phyloP scores from a whole-genome alignment of 495 filamentous ascomycete genomes.

The Aspergillus ellipticus region DNA sequence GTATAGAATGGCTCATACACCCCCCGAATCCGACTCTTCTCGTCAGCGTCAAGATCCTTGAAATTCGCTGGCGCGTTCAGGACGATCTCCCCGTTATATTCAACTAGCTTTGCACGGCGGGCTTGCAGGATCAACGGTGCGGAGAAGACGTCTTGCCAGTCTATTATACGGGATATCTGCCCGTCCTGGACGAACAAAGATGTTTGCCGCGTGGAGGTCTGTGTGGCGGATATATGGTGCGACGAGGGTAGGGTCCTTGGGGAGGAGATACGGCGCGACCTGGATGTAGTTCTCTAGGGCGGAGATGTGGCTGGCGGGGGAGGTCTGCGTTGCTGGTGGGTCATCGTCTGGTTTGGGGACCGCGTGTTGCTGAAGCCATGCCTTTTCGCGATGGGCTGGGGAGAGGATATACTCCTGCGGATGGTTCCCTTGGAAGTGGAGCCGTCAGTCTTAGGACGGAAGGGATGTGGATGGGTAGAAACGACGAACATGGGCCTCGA shows the following conservation, averaged over 20 bases:
- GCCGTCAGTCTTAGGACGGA: slow-evolving; percentile 1
- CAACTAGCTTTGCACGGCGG: slow-evolving; percentile 20
- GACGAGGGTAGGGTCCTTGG: slow-evolving; percentile 14
- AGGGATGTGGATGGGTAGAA: background rate
- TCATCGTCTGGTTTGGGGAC: slow-evolving; percentile 13
- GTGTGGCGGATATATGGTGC: slow-evolving; percentile 29
- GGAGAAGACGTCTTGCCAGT: slow-evolving; percentile 28
- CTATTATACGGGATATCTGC: slow-evolving; percentile 27
- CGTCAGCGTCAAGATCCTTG: slow-evolving; percentile 17
- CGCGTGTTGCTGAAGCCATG: slow-evolving; percentile 23
- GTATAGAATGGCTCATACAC: slow-evolving; percentile 20
- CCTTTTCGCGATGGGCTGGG: slow-evolving; percentile 22
- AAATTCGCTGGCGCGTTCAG: slow-evolving; percentile 24
- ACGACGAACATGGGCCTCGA: slow-evolving; percentile 32
- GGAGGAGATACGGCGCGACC: slow-evolving; percentile 25
- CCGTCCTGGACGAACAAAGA: slow-evolving; percentile 30
- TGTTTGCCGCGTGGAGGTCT: slow-evolving; percentile 33
- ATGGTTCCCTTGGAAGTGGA: slow-evolving; percentile 19
- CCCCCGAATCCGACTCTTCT: slow-evolving; percentile 16
- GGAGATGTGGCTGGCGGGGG: slow-evolving; percentile 15
- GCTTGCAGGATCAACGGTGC: slow-evolving; percentile 26
- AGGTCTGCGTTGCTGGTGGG: slow-evolving; percentile 16
- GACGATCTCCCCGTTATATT: slow-evolving; percentile 24
- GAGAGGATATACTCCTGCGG: slow-evolving; percentile 21
- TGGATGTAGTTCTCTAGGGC: slow-evolving; percentile 23